These are phyloP conservation scores for Acmispon strigosus DNA, from an alignment of 306 rosid genomes.

Conservation along the genomic window DNA sequence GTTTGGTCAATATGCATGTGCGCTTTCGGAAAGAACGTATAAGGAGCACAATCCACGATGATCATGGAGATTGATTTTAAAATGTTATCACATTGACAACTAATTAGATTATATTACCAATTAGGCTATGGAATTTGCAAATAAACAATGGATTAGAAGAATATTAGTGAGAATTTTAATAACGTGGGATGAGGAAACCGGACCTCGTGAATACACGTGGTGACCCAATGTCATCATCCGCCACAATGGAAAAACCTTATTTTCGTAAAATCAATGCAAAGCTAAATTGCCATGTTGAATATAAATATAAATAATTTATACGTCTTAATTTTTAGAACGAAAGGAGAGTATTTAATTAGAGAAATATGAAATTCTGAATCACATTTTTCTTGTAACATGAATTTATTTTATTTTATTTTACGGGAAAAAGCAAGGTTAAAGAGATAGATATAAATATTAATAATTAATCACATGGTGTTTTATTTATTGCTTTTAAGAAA, in stretches of 20 bases:
- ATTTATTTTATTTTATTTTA: too few relatives aligned
- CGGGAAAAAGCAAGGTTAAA: too few relatives aligned
- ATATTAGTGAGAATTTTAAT: background rate
- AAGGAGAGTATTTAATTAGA: too few relatives aligned
- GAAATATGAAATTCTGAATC: too few relatives aligned
- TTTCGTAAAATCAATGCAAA: too few relatives aligned
- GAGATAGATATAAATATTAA: background rate
- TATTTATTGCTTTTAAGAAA: background rate
- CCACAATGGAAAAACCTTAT: background rate
- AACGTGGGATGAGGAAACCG: constrained; percentile 34
- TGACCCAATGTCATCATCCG: background rate
- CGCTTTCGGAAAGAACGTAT: background rate
- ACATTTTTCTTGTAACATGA: too few relatives aligned
- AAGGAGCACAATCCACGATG: background rate
- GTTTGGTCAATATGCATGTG: background rate
- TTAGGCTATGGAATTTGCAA: too few relatives aligned
- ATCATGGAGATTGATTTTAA: constrained; percentile 20
- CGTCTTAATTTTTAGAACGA: too few relatives aligned
- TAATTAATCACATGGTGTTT: too few relatives aligned
- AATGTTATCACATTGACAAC: constrained; percentile 16
- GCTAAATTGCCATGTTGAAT: too few relatives aligned
- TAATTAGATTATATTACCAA: too few relatives aligned
- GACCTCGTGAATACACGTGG: constrained; percentile 20
- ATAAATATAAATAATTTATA: too few relatives aligned
- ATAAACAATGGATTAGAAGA: background rate